phyloP scores from a whole-genome alignment of 1,139 yeast species.

The Meyerozyma smithsonii region DNA sequence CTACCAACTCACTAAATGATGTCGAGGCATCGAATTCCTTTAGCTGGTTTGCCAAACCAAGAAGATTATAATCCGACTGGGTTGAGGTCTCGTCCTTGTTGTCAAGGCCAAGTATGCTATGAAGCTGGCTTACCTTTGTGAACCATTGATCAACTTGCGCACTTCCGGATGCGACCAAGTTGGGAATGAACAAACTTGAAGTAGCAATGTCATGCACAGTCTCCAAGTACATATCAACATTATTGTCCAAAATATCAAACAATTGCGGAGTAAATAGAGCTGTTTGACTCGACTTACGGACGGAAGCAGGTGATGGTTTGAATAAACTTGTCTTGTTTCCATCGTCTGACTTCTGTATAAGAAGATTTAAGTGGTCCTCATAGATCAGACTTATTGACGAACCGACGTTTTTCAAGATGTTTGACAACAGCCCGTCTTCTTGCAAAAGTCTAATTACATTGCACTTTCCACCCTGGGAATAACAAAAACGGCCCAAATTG shows the following conservation, averaged over 20 bases:
- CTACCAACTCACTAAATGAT: not conserved
- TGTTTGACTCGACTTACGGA: not conserved
- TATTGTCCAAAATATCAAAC: not conserved
- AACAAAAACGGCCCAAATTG: constrained; percentile 13
- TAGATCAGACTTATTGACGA: not conserved
- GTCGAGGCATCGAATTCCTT: not conserved
- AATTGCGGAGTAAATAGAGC: not conserved
- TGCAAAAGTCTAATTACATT: constrained; percentile 5
- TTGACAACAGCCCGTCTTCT: not conserved
- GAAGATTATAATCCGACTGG: not conserved
- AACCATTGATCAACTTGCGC: constrained; percentile 1
- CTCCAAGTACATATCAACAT: not conserved
- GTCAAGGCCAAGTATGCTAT: not conserved
- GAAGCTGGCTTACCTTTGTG: not conserved
- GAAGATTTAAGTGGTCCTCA: not conserved
- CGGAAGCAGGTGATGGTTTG: not conserved
- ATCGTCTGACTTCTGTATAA: not conserved
- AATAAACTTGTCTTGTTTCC: not conserved
- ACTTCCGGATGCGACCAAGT: not conserved
- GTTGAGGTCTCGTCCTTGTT: no score
- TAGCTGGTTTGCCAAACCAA: not conserved
- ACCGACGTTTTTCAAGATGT: not conserved
- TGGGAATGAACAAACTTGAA: not conserved
- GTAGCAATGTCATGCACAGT: not conserved
- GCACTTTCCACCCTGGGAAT: constrained; percentile 9